Percentiles rank a stretch among this genome's conserved stretches.
phyloP scores from a whole-genome alignment of 805 yeast genomes.

The Candida maltosa region DNA sequence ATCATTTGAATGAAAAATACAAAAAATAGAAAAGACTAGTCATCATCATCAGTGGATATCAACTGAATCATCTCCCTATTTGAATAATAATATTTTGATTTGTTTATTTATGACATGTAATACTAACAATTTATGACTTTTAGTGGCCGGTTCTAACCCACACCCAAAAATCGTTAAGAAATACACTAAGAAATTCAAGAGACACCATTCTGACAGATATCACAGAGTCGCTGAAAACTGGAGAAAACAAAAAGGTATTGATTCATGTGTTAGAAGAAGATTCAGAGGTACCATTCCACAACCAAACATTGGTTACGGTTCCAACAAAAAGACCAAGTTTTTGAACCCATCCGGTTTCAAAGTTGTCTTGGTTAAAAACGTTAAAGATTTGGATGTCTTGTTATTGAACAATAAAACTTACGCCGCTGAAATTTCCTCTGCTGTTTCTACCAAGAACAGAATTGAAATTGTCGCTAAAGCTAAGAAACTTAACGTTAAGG shows the following conservation, averaged over 20 bases:
- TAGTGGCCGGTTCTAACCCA: constrained; percentile 93
- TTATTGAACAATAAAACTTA: constrained; percentile 96
- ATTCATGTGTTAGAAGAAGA: constrained; percentile 99
- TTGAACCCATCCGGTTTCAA: constrained; percentile 97
- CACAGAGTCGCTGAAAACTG: constrained; percentile 97
- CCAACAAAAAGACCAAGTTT: constrained; percentile 98
- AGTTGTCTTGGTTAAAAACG: constrained; percentile 89
- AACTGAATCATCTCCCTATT: too few species aligned
- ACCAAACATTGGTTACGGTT: constrained; percentile 99
- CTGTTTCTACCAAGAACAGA: constrained; percentile 97
- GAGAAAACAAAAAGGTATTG: constrained; percentile 99
- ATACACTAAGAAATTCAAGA: constrained; percentile 98
- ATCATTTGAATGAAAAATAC: too few species aligned
- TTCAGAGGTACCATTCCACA: constrained; percentile 99
- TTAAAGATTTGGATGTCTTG: constrained; percentile 90
- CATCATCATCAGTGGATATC: too few species aligned
- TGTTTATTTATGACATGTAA: too few species aligned
- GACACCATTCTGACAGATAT: constrained; percentile 99
- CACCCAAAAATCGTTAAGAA: constrained; percentile 99
- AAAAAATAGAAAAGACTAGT: too few species aligned
- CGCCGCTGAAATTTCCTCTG: constrained; percentile 99
- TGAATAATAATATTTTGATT: too few species aligned
- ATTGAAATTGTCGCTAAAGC: constrained; percentile 94
- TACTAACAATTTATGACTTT: constrained; percentile 7
- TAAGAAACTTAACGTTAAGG: constrained; percentile 96